These are phyloP conservation scores for Cladosporium sp. DNA, from an alignment of 2,329 filamentous ascomycete genomes.

Conservation along the genomic window DNA sequence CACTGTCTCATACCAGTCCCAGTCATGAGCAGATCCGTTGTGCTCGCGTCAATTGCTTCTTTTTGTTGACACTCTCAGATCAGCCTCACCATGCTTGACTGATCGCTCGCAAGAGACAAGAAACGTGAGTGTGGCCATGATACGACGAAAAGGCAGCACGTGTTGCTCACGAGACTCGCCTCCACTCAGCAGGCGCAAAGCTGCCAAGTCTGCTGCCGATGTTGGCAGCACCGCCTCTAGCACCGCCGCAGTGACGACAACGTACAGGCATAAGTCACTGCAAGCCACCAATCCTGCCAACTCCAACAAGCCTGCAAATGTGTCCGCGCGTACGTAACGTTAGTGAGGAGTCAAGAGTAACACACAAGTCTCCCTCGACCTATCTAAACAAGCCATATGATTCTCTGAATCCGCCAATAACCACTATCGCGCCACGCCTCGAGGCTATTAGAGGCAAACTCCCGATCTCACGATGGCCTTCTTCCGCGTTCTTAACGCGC, in stretches of 20 bases:
- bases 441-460: neutral
- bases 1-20: too few relatives aligned
- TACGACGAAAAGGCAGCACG: too few relatives aligned
- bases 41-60: too few relatives aligned
- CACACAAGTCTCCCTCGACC: neutral
- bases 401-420: neutral
- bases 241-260: constrained; percentile 6
- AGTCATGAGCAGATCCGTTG: too few relatives aligned
- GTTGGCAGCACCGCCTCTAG: neutral
- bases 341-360: neutral
- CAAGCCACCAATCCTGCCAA: constrained; percentile 4
- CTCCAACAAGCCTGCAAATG: neutral
- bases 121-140: too few relatives aligned
- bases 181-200: neutral
- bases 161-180: too few relatives aligned
- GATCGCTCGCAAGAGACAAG: too few relatives aligned
- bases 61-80: too few relatives aligned
- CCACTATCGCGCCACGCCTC: neutral
- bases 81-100: too few relatives aligned
- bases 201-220: neutral
- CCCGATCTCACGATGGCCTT: neutral
- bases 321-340: neutral
- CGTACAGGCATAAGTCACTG: neutral
- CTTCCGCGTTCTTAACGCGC: neutral
- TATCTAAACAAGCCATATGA: too few relatives aligned